Conservation (phyloP, 23 red algal species). For the Gracilaria domingensis region DNA sequence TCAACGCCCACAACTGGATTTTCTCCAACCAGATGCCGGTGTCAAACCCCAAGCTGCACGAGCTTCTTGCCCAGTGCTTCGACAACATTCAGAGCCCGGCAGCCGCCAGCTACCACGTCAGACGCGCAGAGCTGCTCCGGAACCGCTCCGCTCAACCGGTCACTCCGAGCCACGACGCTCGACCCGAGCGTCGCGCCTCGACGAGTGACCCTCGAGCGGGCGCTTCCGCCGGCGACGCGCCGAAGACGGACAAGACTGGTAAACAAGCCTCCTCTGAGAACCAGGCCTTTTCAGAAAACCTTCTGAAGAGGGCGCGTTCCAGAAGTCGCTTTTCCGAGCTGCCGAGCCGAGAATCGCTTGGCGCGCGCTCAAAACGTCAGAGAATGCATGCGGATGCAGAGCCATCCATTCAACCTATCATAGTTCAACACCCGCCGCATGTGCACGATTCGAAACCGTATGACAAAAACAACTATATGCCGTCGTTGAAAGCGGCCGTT, state of each 20-base stretch:
- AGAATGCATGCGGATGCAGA: neutral
- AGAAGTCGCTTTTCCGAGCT: neutral
- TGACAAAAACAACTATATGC: neutral
- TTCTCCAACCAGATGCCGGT: neutral
- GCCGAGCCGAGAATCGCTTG: no score
- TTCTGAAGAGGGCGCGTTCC: neutral
- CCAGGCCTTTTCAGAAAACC: no score
- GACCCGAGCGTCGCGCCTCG: no score
- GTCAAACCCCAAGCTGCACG: neutral
- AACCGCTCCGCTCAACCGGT: neutral
- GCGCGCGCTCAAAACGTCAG: no score
- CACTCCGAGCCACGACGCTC: neutral
- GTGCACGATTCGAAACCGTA: neutral
- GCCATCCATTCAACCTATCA: neutral
- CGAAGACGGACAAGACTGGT: no score
- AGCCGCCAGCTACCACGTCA: neutral
- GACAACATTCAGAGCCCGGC: neutral
- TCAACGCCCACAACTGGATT: conserved; percentile 37
- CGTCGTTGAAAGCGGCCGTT: neutral
- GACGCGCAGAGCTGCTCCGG: neutral
- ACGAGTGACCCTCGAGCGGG: no score
- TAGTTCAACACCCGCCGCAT: neutral
- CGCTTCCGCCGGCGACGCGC: no score
- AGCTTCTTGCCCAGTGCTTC: neutral
- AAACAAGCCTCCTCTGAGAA: no score